phyloP scores from a whole-genome alignment of 139 green algal species.

The Auxenochlorella pyrenoidosa region DNA sequence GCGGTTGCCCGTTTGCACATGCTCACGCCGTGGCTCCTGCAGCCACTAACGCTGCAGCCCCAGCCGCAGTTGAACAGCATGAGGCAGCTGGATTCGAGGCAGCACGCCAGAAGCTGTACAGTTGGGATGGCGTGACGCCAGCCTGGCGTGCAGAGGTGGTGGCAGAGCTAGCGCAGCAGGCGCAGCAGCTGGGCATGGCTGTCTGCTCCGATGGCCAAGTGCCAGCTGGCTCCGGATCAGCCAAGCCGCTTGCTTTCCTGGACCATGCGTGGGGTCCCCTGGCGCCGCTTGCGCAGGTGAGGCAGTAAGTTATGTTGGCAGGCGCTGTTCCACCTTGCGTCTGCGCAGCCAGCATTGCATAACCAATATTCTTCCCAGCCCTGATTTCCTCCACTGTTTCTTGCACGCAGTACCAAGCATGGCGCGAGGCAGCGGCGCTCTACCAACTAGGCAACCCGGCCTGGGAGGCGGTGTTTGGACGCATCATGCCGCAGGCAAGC shows the following conservation, averaged over 20 bases:
- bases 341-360: neutral
- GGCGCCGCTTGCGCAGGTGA: conserved; percentile 24
- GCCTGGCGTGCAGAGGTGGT: neutral
- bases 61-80: neutral
- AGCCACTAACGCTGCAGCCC: neutral
- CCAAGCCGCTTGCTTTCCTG: conserved; percentile 36
- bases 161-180: neutral
- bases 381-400: neutral
- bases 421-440: conserved; percentile 6
- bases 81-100: neutral
- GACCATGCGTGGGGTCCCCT: conserved; percentile 42
- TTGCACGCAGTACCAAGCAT: conserved; percentile 7
- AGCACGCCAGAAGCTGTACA: conserved; percentile 32
- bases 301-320: neutral
- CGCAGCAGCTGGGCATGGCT: neutral
- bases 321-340: neutral
- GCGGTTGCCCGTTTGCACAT: neutral
- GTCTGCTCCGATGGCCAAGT: too few relatives aligned
- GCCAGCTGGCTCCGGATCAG: too few relatives aligned
- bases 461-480: conserved; percentile 35
- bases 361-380: neutral
- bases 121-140: conserved; percentile 5
- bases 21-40: too few relatives aligned
- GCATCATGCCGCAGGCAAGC: conserved; percentile 28
- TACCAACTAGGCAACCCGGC: conserved; percentile 35